phyloP scores from a whole-genome alignment of 768 basidiomycete species.

The Leccinum subgranulosum region DNA sequence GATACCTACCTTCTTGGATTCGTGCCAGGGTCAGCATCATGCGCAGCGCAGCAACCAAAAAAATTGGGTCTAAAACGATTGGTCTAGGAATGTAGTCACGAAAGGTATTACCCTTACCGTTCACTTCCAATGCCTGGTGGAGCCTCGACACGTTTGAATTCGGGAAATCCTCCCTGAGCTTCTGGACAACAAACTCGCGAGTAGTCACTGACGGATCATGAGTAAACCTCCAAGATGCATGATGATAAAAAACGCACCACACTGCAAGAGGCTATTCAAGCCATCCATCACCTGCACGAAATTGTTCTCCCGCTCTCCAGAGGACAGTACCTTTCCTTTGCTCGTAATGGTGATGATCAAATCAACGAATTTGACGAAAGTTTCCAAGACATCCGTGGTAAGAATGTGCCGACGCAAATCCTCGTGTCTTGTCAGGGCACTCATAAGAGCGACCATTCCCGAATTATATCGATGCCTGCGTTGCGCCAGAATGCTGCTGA shows the following conservation, averaged over 20 bases:
- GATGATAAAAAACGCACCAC: slow-evolving; percentile 7
- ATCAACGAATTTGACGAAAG: slow-evolving; percentile 15
- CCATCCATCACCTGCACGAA: slow-evolving; percentile 23
- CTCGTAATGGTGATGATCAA: neutral
- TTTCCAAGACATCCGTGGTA: slow-evolving; percentile 10
- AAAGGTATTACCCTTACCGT: slow-evolving; percentile 4
- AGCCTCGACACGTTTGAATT: slow-evolving; percentile 6
- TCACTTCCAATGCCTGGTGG: slow-evolving; percentile 7
- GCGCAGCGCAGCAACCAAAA: slow-evolving; percentile 15
- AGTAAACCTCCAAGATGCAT: neutral
- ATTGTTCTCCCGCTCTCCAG: neutral
- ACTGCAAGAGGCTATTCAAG: slow-evolving; percentile 13
- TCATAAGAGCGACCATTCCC: slow-evolving; percentile 21
- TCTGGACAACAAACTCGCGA: neutral
- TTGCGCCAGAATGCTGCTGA: slow-evolving; percentile 5
- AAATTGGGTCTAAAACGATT: slow-evolving; percentile 2
- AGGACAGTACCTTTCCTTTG: neutral
- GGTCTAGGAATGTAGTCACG: neutral
- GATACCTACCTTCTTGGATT: slow-evolving; percentile 12
- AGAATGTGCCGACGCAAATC: slow-evolving; percentile 14
- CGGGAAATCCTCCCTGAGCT: neutral
- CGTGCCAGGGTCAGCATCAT: slow-evolving; percentile 15
- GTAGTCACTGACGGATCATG: slow-evolving; percentile 6
- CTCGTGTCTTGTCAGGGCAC: slow-evolving; percentile 20
- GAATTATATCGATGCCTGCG: slow-evolving; percentile 17